Evolutionary conservation across 768 basidiomycete species (phyloP).

Genomic region (Plicaturopsis crispa): DNA sequence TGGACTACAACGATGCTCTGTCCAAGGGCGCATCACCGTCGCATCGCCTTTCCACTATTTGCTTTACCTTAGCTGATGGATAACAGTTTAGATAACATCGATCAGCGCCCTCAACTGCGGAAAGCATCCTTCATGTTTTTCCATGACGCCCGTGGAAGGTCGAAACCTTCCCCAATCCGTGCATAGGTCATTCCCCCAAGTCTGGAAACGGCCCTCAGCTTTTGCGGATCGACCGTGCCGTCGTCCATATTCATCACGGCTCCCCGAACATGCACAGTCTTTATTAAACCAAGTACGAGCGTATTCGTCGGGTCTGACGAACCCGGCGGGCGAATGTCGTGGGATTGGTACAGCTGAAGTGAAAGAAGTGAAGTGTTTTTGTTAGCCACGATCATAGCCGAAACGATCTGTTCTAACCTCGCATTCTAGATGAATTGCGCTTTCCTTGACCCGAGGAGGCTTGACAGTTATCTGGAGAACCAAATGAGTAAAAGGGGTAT

Average conservation of each 20-base stretch:
- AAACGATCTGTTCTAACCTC: conserved; percentile 32
- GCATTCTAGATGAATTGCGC: conserved; percentile 56
- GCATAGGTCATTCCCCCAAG: conserved; percentile 51
- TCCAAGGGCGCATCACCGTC: too few relatives aligned
- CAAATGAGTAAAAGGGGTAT: conserved; percentile 5
- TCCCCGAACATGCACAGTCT: conserved; percentile 42
- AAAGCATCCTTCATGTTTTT: conserved; percentile 13
- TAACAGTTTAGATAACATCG: neutral
- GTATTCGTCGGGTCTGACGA: conserved; percentile 30
- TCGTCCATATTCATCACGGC: conserved; percentile 36
- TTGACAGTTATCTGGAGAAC: conserved; percentile 39
- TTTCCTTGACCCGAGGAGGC: conserved; percentile 48
- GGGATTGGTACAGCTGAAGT: conserved; percentile 39
- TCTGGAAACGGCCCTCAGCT: conserved; percentile 42
- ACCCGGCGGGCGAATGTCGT: conserved; percentile 37
- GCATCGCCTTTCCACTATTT: too few relatives aligned
- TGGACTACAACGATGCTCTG: too few relatives aligned
- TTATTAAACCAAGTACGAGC: conserved; percentile 47
- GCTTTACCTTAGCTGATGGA: neutral
- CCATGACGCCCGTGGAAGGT: conserved; percentile 35
- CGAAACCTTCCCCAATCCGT: conserved; percentile 37
- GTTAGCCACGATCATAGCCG: conserved; percentile 6
- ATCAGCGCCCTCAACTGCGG: too few relatives aligned
- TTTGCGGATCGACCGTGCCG: conserved; percentile 34
- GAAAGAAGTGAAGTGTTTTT: conserved; percentile 12